Conservation (phyloP, 345 rosid genomes). For the Camelina sativa region DNA sequence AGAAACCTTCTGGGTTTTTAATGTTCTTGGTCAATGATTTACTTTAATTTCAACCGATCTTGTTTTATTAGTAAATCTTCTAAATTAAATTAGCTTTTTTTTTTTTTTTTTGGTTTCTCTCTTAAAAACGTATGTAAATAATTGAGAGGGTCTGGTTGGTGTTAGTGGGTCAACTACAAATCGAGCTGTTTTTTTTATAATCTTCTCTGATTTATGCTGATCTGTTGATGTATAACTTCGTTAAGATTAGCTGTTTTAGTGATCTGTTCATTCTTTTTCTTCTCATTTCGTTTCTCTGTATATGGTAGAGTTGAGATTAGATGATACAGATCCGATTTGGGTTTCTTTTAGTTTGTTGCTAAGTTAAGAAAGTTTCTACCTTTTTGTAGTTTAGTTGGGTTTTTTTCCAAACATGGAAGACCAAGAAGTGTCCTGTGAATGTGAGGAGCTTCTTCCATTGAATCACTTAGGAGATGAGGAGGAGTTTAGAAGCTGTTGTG, state of each 20-base stretch:
- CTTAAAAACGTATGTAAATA: slow-evolving; percentile 22
- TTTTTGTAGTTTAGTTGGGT: slow-evolving; percentile 35
- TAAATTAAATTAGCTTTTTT: background rate
- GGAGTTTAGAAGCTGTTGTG: slow-evolving; percentile 93
- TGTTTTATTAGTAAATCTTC: background rate
- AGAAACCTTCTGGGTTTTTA: slow-evolving; percentile 34
- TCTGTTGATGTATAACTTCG: slow-evolving; percentile 41
- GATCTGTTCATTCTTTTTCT: slow-evolving; percentile 23
- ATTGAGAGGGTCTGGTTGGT: slow-evolving; percentile 43
- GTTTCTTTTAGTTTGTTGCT: slow-evolving; percentile 25
- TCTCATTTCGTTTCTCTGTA: slow-evolving; percentile 15
- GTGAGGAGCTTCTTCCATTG: slow-evolving; percentile 41
- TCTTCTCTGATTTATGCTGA: slow-evolving; percentile 44
- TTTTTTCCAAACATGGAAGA: slow-evolving; percentile 54
- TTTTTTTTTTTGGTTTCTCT: background rate
- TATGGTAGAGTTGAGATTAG: slow-evolving; percentile 14
- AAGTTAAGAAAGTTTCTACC: slow-evolving; percentile 32
- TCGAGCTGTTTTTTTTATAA: slow-evolving; percentile 35
- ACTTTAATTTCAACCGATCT: slow-evolving; percentile 15
- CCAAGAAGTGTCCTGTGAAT: slow-evolving; percentile 42
- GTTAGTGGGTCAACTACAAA: slow-evolving; percentile 41
- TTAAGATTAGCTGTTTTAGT: slow-evolving; percentile 35
- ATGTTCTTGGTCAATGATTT: slow-evolving; percentile 15
- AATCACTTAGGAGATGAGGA: slow-evolving; percentile 72
- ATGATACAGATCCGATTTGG: slow-evolving; percentile 39